Conservation (phyloP, 148 eudicot species). For the Persicaria maculosa region DNA sequence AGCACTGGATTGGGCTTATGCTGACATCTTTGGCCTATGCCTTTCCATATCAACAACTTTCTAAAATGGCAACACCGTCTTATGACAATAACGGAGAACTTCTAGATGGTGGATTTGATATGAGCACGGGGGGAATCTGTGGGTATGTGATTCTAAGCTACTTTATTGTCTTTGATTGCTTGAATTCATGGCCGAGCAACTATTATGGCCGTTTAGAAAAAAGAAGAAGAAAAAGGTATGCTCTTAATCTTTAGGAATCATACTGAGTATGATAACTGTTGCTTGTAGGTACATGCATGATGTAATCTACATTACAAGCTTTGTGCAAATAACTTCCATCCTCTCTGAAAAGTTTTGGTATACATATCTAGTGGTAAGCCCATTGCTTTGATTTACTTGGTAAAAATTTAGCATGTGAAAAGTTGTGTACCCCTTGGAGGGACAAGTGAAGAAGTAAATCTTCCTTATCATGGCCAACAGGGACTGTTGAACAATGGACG, state of each 20-base stretch:
- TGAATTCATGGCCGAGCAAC: not conserved
- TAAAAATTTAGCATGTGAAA: not conserved
- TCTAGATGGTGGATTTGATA: slow-evolving; percentile 88
- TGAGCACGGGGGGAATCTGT: slow-evolving; percentile 81
- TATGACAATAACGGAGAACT: slow-evolving; percentile 65
- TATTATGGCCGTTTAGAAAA: not conserved
- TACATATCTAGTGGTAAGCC: slow-evolving; percentile 77
- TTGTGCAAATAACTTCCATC: slow-evolving; percentile 72
- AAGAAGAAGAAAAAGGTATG: not conserved
- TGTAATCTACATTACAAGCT: slow-evolving; percentile 77
- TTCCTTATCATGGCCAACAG: not conserved
- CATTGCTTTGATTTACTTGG: slow-evolving; percentile 6
- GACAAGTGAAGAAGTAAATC: not conserved
- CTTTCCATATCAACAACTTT: slow-evolving; percentile 80
- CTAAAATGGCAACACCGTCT: slow-evolving; percentile 65
- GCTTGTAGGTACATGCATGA: slow-evolving; percentile 87
- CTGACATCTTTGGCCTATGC: slow-evolving; percentile 57
- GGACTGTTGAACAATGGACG: not conserved
- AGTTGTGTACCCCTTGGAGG: not conserved
- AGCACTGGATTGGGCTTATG: slow-evolving; percentile 62
- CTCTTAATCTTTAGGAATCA: not conserved
- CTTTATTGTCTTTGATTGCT: not conserved
- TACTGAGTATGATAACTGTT: slow-evolving; percentile 12
- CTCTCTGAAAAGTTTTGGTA: slow-evolving; percentile 88
- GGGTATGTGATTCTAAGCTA: slow-evolving; percentile 44